A percentile compares a stretch with the other conserved stretches of the same genome.
Evolutionary conservation across 176 grass and related monocot species (phyloP).

Genomic region (Oryza punctata): DNA sequence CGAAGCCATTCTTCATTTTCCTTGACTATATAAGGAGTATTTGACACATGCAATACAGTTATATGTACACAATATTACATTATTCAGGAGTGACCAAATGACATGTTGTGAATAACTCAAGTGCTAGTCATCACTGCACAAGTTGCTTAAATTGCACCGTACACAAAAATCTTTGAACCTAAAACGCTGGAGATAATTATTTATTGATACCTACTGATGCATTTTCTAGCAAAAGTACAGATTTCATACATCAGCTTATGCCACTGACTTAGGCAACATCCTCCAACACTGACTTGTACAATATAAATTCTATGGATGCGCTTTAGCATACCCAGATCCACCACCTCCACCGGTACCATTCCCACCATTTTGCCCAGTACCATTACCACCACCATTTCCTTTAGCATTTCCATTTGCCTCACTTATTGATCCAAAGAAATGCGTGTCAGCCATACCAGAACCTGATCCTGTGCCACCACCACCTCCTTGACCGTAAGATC

Average conservation of each 20-base stretch:
- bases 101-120: no score
- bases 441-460: background rate
- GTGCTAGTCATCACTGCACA: background rate
- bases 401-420: background rate
- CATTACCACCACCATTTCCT: background rate
- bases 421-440: no score
- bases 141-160: background rate
- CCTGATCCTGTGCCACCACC: background rate
- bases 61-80: no score
- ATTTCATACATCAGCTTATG: background rate
- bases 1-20: no score
- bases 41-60: no score
- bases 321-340: background rate
- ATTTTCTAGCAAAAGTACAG: background rate
- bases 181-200: background rate
- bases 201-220: background rate
- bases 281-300: fast-evolving
- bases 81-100: no score
- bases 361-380: background rate
- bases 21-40: no score
- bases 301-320: background rate
- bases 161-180: background rate
- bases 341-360: background rate
- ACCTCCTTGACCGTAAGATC: background rate
- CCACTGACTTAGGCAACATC: background rate